Conservation (phyloP, 2,329 filamentous ascomycete species). For the Aspergillus sclerotialis region DNA sequence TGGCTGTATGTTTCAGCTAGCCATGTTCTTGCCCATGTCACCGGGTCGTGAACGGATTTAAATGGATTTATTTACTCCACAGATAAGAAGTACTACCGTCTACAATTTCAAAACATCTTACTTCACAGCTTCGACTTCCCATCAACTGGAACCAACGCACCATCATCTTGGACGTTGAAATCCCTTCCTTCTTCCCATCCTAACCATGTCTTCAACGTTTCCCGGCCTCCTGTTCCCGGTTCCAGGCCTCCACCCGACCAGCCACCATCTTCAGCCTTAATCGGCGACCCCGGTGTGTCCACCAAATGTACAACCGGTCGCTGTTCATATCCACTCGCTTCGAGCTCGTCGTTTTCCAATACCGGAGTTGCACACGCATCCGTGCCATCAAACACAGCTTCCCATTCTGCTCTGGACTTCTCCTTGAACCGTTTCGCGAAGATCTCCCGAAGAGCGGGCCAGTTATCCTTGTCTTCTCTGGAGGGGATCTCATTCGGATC, state of each 20-base stretch:
- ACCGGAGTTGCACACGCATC: constrained; percentile 93
- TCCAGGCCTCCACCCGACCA: constrained; percentile 56
- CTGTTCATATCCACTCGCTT: constrained; percentile 47
- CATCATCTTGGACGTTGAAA: constrained; percentile 56
- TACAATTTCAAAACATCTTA: not conserved
- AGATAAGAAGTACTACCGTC: not conserved
- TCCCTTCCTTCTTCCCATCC: constrained; percentile 69
- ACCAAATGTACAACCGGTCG: constrained; percentile 47
- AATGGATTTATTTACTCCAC: not conserved
- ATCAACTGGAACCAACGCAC: constrained; percentile 52
- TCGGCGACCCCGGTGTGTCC: constrained; percentile 60
- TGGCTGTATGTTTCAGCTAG: too few species aligned
- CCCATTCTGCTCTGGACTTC: constrained; percentile 74
- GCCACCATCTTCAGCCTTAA: constrained; percentile 56
- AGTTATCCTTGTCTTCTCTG: constrained; percentile 55
- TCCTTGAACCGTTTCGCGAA: constrained; percentile 60
- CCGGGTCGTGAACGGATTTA: too few species aligned
- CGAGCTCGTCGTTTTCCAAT: constrained; percentile 65
- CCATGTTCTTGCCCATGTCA: too few species aligned
- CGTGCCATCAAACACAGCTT: constrained; percentile 75
- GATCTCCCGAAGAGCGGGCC: constrained; percentile 58
- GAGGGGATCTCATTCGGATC: constrained; percentile 37
- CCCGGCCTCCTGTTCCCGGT: constrained; percentile 67
- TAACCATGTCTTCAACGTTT: constrained; percentile 62
- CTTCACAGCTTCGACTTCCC: constrained; percentile 22